A percentile compares a stretch with the other conserved stretches of the same genome.
These are phyloP conservation scores for Schwanniomyces etchellsii DNA, from an alignment of 1,139 yeast species.

Conservation along the genomic window DNA sequence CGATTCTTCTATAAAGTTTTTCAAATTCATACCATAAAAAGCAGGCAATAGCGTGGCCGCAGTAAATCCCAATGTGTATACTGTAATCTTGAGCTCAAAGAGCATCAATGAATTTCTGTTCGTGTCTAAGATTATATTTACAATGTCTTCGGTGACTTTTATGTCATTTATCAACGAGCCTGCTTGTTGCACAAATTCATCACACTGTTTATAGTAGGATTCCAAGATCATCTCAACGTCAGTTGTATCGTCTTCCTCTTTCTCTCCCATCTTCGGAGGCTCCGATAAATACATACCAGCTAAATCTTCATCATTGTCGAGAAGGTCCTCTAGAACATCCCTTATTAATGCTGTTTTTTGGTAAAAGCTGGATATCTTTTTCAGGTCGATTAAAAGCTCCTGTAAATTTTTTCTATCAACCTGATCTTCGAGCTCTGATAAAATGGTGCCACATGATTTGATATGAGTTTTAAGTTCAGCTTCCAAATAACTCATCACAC, in stretches of 20 bases:
- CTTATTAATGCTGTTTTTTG: constrained; percentile 82
- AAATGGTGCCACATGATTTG: constrained; percentile 67
- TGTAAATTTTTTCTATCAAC: constrained; percentile 81
- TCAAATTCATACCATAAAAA: constrained; percentile 91
- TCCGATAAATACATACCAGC: constrained; percentile 76
- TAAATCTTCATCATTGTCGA: constrained; percentile 86
- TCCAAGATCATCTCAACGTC: constrained; percentile 90
- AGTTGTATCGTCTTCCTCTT: constrained; percentile 37
- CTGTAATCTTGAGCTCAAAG: constrained; percentile 76
- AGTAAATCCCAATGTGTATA: constrained; percentile 79
- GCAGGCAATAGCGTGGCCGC: constrained; percentile 64
- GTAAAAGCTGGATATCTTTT: constrained; percentile 71
- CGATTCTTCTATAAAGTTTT: constrained; percentile 82
- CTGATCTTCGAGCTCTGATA: constrained; percentile 78
- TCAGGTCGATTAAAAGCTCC: constrained; percentile 74
- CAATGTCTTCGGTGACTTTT: constrained; percentile 91
- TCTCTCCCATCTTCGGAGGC: constrained; percentile 3
- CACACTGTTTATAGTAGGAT: constrained; percentile 91
- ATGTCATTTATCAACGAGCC: constrained; percentile 82
- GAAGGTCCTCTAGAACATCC: constrained; percentile 77
- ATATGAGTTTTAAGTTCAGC: constrained; percentile 78
- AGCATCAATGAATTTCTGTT: constrained; percentile 92
- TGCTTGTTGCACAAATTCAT: constrained; percentile 92
- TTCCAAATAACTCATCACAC: constrained; percentile 77
- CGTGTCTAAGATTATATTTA: constrained; percentile 89